Evolutionary conservation across 768 basidiomycete species (phyloP).

Genomic region (Phylloporus scabripes): DNA sequence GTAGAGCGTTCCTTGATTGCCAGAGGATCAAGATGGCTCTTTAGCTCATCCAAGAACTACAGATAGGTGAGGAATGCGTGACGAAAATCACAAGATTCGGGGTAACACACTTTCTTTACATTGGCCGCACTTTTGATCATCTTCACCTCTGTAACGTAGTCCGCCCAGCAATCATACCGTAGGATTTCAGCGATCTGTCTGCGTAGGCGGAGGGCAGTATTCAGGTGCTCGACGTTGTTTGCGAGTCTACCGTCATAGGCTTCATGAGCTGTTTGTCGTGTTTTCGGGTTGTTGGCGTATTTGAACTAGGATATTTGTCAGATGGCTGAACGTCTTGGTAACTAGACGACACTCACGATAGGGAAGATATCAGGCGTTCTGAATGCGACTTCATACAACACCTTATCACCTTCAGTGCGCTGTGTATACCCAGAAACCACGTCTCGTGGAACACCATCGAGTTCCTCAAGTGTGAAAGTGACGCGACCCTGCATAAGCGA

Average conservation of each 20-base stretch:
- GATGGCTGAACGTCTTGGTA: not conserved
- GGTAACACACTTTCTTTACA: slow-evolving; percentile 45
- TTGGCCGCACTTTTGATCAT: slow-evolving; percentile 73
- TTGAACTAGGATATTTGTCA: slow-evolving; percentile 55
- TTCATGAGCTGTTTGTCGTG: slow-evolving; percentile 60
- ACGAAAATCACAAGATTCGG: not conserved
- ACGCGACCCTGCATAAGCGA: slow-evolving; percentile 44
- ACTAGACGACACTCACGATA: slow-evolving; percentile 40
- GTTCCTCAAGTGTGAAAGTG: slow-evolving; percentile 63
- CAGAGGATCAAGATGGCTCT: slow-evolving; percentile 66
- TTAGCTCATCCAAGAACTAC: slow-evolving; percentile 76
- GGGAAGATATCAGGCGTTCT: slow-evolving; percentile 83
- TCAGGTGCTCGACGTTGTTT: slow-evolving; percentile 66
- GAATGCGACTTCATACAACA: slow-evolving; percentile 68
- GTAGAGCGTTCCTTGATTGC: slow-evolving; percentile 60
- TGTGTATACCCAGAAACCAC: slow-evolving; percentile 75
- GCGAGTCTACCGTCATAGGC: slow-evolving; percentile 64
- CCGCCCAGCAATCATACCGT: slow-evolving; percentile 77
- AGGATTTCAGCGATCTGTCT: slow-evolving; percentile 63
- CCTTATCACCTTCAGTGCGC: slow-evolving; percentile 51
- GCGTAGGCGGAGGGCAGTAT: slow-evolving; percentile 63
- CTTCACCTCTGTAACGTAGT: slow-evolving; percentile 78
- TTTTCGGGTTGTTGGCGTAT: slow-evolving; percentile 66
- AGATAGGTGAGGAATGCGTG: not conserved
- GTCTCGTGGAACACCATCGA: slow-evolving; percentile 76